Evolutionary conservation across 768 basidiomycete genomes (phyloP), one percentile per base, ranked within the genome.

Genomic region (Pleurotus djamor): DNA sequence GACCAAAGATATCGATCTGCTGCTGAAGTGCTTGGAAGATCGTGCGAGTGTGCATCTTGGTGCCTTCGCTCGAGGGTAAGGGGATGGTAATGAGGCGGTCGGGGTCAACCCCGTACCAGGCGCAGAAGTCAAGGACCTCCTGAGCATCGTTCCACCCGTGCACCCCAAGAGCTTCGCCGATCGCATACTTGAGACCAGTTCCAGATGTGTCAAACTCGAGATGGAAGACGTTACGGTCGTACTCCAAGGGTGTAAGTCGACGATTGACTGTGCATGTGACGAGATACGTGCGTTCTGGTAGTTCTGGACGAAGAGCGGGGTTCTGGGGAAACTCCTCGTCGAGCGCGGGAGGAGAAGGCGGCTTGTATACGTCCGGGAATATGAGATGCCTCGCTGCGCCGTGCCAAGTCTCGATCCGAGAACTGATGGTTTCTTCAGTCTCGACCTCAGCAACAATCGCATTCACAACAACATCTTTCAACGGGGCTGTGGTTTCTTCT

Each of bases 151-250:
- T 98, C 95, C 96, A 98, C 5, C 97, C 97, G 70, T 99, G 95
- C 45, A 98, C 81, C 47, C 96, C 97, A 43, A 99, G 86, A 10
- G 97, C 97, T 74, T 98, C 97, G 59, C 97, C 97, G 58, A 98
- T 94, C 37, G 85, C 87, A 72, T 99, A 99, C 74, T 90, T 94
- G 62, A 99, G 82, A 7, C 95, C 95, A 21, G 97, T 99, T 35
- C 92, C 92, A 32, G 83, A 77, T 2, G 92, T 94, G 70, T 95
- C 87, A 69, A 99, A 96, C 77, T 98, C 97, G 65, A 99, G 83
- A 76, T 99, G 97, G 81, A 98, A 98, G 35, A 99, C 95, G 74
- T 99, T 98, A 65, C 97, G 92, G 73, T 98, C 91, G 75, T 99
- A 99, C 62, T 96, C 94, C 64, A 85, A 73, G 35, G 97, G 97